These are phyloP conservation scores for Xerocomellus intermedius DNA, from an alignment of 768 basidiomycete genomes.

Conservation along the genomic window DNA sequence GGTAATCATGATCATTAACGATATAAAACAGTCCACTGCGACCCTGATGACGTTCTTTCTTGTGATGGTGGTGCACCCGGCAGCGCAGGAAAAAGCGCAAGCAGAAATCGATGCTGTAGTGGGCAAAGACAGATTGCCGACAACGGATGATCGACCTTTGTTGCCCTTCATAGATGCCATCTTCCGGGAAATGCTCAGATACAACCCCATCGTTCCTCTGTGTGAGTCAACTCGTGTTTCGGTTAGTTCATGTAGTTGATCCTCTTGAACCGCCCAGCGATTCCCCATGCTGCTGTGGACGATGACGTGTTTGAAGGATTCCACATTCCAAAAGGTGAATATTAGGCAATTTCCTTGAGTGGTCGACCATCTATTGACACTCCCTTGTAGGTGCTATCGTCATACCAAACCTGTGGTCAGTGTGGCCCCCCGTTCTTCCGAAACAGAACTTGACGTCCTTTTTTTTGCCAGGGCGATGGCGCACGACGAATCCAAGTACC, in stretches of 20 bases:
- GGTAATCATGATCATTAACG: neutral
- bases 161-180: slow-evolving; percentile 10
- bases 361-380: neutral
- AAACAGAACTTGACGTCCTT: no score
- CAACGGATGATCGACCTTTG: slow-evolving; percentile 3
- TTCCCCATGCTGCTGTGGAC: slow-evolving; percentile 32
- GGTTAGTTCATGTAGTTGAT: neutral
- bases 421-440: no score
- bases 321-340: neutral
- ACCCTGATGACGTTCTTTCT: slow-evolving; percentile 10
- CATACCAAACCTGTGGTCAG: no score
- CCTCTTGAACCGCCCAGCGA: neutral
- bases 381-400: neutral
- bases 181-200: slow-evolving; percentile 1
- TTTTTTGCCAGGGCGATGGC: no score
- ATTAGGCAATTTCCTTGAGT: neutral
- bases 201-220: neutral
- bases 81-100: slow-evolving; percentile 3
- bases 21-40: neutral
- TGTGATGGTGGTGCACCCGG: slow-evolving; percentile 9
- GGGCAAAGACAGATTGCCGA: neutral
- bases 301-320: slow-evolving; percentile 37
- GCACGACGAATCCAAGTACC: no score
- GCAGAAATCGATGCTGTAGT: slow-evolving; percentile 5
- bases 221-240: neutral